Evolutionary conservation across 306 rosid genomes (phyloP).

Genomic region (Acacia acuminata): DNA sequence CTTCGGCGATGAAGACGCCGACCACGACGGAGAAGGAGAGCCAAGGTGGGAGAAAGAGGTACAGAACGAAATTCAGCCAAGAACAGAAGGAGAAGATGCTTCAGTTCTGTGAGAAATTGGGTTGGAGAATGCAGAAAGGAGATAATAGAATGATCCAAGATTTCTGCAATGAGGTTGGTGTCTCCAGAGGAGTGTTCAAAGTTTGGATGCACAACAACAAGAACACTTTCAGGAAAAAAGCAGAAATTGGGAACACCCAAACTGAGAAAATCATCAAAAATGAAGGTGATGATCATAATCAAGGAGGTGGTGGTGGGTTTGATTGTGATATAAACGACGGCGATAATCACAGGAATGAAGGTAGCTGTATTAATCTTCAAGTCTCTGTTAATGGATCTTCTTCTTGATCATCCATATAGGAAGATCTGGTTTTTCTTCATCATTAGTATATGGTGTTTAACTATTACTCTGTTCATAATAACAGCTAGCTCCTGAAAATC

Average conservation of each 20-base stretch:
- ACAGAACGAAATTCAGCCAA: slow-evolving; percentile 77
- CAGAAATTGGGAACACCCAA: slow-evolving; percentile 28
- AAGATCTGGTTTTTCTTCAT: slow-evolving; percentile 22
- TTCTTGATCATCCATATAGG: slow-evolving; percentile 40
- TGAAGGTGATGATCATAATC: neutral
- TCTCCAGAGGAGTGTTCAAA: slow-evolving; percentile 68
- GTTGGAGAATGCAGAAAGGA: slow-evolving; percentile 76
- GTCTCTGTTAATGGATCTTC: slow-evolving; percentile 48
- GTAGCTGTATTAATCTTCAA: slow-evolving; percentile 41
- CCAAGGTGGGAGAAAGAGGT: slow-evolving; percentile 54
- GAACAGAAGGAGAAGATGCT: slow-evolving; percentile 89
- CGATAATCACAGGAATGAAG: slow-evolving; percentile 36
- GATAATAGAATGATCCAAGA: slow-evolving; percentile 60
- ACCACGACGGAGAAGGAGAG: slow-evolving; percentile 11
- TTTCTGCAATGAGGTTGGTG: slow-evolving; percentile 73
- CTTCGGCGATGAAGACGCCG: neutral
- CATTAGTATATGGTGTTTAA: slow-evolving; percentile 7
- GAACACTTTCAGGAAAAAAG: slow-evolving; percentile 54
- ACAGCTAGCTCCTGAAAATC: slow-evolving; percentile 17
- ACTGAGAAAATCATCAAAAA: slow-evolving; percentile 12
- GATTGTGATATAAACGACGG: slow-evolving; percentile 29
- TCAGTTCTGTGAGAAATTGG: slow-evolving; percentile 65
- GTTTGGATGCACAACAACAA: slow-evolving; percentile 98
- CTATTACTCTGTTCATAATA: slow-evolving; percentile 27
- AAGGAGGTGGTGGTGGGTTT: neutral